Percentiles rank a stretch among this genome's conserved stretches.
Evolutionary conservation across 169 alveolate genomes (phyloP).

Genomic region (Cyclospora cayetanensis): DNA sequence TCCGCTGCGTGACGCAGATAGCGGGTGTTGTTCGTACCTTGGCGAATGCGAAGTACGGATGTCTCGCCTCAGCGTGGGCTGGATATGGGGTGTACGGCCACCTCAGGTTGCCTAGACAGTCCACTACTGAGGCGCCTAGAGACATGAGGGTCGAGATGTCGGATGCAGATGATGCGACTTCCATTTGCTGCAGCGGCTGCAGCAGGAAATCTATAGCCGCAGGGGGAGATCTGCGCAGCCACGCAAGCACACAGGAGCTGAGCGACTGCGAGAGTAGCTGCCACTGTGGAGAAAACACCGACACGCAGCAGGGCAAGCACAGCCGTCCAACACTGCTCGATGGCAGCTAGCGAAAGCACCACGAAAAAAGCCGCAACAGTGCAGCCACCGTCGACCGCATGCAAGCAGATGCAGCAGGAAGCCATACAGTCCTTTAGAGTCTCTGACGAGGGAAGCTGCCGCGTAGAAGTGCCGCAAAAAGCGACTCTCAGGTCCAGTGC

Average conservation of each 20-base stretch:
- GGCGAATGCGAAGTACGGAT: constrained; percentile 46
- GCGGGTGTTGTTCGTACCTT: not conserved
- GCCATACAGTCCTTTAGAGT: constrained; percentile 42
- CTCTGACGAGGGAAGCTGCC: constrained; percentile 52
- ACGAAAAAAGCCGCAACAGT: not conserved
- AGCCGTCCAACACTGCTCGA: not conserved
- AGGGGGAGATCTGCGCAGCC: constrained; percentile 58
- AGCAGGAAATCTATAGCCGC: constrained; percentile 47
- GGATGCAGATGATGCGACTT: constrained; percentile 13
- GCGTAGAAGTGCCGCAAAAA: constrained; percentile 41
- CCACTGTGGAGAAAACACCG: not conserved
- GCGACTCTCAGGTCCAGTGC: constrained; percentile 38
- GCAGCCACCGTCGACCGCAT: not conserved
- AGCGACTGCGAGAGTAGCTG: not conserved
- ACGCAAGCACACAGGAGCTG: not conserved
- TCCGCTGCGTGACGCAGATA: not conserved
- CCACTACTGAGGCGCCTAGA: constrained; percentile 48
- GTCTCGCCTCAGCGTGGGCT: constrained; percentile 20
- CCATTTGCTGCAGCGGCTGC: constrained; percentile 60
- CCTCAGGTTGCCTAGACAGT: constrained; percentile 67
- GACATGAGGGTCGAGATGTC: constrained; percentile 44
- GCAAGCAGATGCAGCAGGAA: not conserved
- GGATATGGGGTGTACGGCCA: constrained; percentile 71
- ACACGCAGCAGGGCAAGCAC: not conserved
- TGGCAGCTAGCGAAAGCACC: not conserved